Base-by-base conservation (phyloP, 2,329 filamentous ascomycete genomes). In the Sporothrix pallida region DNA sequence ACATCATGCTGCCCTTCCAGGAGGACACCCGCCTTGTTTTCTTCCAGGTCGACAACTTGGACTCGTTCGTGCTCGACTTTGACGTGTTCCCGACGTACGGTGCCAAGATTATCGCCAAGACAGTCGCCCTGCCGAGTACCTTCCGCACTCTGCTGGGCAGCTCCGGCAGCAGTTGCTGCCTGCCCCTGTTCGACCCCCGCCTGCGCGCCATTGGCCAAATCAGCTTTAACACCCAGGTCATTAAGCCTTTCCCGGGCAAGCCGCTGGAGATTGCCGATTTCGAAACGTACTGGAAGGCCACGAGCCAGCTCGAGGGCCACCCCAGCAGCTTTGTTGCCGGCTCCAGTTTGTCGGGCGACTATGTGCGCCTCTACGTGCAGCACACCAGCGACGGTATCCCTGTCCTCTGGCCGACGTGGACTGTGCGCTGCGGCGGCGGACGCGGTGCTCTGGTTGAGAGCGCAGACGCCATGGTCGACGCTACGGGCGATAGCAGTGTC, bases 241-340 rank as follows among this genome's bases (percentile, higher is more conserved):
- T 99, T 81, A 98, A 97, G 79, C 96, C 96, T 0, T 99, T 98
- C 83, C 90, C 91, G 76, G 95, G 96, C 8, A 92, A 94, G 75
- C 94, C 96, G 3, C 86, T 99, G 26, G 96, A 99, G 81, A 98
- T 99, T 75, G 97, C 96, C 0, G 95, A 98, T 79, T 99, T 98
- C 78, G 96, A 97, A 76, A 98, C 96, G 0, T 99, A 99, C 82
- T 99, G 96, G 96, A 99, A 98, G 82, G 95, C 95, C 0, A 99
- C 96, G 0, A 97, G 94, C 79, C 94, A 97, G 78, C 88, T 96
- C 67, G 94, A 97, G 80, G 91, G 93, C 70, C 93, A 94, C 65
- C 92, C 92, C 31, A 96, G 89, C 79, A 93, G 94, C 31, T 89
- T 98, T 31, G 93, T 99, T 20, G 98, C 95, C 0, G 96, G 95